Evolutionary conservation across 106 monocot species (phyloP).

Genomic region (Allium fistulosum): DNA sequence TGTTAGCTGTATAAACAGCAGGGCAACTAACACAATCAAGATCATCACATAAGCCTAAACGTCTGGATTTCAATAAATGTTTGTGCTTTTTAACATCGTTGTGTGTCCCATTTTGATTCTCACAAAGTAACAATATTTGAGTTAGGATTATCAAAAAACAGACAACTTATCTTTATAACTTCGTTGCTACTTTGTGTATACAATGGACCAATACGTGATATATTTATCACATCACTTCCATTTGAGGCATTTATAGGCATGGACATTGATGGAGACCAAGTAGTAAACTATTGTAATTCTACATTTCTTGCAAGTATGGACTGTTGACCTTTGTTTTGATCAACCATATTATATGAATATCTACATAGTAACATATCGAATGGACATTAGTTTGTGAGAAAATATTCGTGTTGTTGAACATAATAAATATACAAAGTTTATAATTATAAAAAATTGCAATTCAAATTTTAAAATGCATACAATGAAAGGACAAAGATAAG

Average conservation of each 20-base stretch:
- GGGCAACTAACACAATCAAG: slow-evolving; percentile 46
- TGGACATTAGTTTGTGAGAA: no score
- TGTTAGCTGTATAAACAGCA: slow-evolving; percentile 23
- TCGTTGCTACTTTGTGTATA: background rate
- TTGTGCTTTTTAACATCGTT: slow-evolving; percentile 19
- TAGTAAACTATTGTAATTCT: background rate
- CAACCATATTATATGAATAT: background rate
- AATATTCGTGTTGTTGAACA: no score
- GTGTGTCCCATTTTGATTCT: background rate
- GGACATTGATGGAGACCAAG: background rate
- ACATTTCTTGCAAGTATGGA: background rate
- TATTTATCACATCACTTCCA: background rate
- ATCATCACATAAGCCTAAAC: slow-evolving; percentile 40
- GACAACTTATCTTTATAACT: background rate
- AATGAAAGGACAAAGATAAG: no score
- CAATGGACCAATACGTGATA: background rate
- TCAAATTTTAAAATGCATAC: no score
- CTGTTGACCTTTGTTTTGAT: background rate
- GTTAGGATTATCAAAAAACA: background rate
- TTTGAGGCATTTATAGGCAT: background rate
- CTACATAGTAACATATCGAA: no score
- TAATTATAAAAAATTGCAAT: no score
- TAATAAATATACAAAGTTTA: no score
- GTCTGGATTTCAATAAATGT: slow-evolving; percentile 45
- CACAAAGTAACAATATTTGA: background rate